Evolutionary conservation across 495 filamentous ascomycete genomes (phyloP), one percentile per base, ranked within the genome.

Genomic region (Pseudomonodictys pantanalensis): DNA sequence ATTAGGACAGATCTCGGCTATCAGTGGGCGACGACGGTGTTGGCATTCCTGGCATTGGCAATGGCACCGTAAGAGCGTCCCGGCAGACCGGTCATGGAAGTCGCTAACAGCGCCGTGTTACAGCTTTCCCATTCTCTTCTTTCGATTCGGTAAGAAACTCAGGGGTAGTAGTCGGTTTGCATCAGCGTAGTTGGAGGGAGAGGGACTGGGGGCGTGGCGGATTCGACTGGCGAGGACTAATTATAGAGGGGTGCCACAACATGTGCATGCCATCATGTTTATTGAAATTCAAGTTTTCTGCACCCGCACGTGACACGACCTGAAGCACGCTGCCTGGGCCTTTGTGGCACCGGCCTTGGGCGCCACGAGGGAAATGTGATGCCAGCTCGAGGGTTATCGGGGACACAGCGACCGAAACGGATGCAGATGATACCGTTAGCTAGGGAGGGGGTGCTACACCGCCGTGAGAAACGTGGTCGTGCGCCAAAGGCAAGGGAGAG

Each of bases 31-130:
- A 68, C 68, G 11, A 67, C 63, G 6, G n/a, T 76, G 29, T 71
- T 77, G 9, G 75, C 68, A 22, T 77, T 76, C 64, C 60, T 77
- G 39, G 68, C 73, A 26, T 51, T 77, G 25, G 75, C 69, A 25
- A 71, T 77, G 73, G 62, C 72, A 15, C 75, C 73, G 74, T 77
- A 66, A 65, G 73, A 58, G 29, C 11, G 32, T 29, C 48, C 62
- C 46, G 47, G 44, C 28, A 46, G 41, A 22, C n/a, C 35, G 52
- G 46, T 35, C n/a, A 22, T 35, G 30, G 56, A 26, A 42, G 52
- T 56, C 29, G 60, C 60, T 68, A 64, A 68, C 52, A 26, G 9
- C 7, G 17, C 22, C 0, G 60, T 56, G 44, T 18, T 2, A 58
- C 60, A 69, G 67, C 41, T 69, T 71, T 52, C 72, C 55, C 33